Base-by-base conservation (phyloP, 139 green algal genomes). In the Gonium pectorale region DNA sequence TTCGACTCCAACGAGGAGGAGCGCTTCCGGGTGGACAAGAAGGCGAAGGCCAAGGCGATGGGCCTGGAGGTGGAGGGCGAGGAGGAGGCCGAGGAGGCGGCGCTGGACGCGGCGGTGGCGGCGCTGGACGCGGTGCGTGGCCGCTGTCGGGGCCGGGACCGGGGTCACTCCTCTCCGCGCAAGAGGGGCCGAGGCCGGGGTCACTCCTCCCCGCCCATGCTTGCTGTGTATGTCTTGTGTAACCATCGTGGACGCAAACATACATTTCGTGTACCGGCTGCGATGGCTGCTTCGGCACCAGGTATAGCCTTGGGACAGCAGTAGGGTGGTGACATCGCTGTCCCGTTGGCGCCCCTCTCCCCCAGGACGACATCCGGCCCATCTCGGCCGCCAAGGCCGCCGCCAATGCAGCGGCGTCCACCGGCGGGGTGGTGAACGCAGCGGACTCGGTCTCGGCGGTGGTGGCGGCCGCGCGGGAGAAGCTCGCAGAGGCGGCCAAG, bases 1-100 rank as follows among this genome's bases (percentile, higher is more conserved):
- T 99, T 99, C 80, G 90, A 98, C 89, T 79, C 90, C n/a, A 78
- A 87, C 31, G 97, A 99, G 89, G 96, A 98, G 33, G 78, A 84
- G 63, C 44, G 78, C 2, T 74, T 75, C 46, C 63, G 78, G 2
- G 63, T 70, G 31, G 85, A 88, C 66, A 96, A 95, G 86, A 74
- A 91, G 56, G 80, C 73, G 13, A 90, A 92, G 77, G 81, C 81
- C 43, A 89, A 92, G 80, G 89, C 86, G n/a, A 94, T 92, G 83
- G 87, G 90, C 29, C 67, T 92, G n/a, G 86, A 85, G 46, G 88
- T 90, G 35, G 86, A 91, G 40, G 89, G 91, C 33, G 87, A 88
- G 43, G 90, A 92, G 27, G 89, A 93, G 22, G 94, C 94, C 0
- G 90, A 92, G n/a, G 85, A 86, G 41, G 79, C 24, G 54, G 69